Evolutionary conservation across 331 rosid species (phyloP).

Genomic region (Malus hybrid): DNA sequence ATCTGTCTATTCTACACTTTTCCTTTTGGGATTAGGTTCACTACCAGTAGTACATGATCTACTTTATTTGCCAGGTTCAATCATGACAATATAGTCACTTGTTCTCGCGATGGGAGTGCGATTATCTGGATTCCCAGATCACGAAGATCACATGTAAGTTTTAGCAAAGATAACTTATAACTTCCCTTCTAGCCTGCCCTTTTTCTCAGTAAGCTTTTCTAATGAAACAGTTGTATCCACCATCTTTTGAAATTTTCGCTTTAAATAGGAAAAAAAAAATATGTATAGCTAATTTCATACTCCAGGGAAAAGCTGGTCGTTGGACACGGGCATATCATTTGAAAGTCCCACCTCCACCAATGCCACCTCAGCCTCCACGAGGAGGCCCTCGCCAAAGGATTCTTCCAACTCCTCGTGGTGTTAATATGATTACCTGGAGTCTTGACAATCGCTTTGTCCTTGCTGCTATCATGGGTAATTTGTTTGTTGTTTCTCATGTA

Average conservation of each 20-base stretch:
- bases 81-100: slow-evolving; percentile 92
- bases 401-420: slow-evolving; percentile 99
- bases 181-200: slow-evolving; percentile 8
- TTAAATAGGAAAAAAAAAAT: not conserved
- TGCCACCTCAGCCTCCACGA: slow-evolving; percentile 87
- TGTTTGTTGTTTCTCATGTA: slow-evolving; percentile 9
- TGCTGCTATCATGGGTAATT: slow-evolving; percentile 97
- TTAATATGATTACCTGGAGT: slow-evolving; percentile 99
- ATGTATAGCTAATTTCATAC: slow-evolving; percentile 1
- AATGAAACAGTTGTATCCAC: not conserved
- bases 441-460: slow-evolving; percentile 98
- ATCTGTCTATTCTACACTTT: not conserved
- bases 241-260: not conserved
- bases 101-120: slow-evolving; percentile 99
- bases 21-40: not conserved
- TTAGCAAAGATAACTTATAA: slow-evolving; percentile 5
- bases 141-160: slow-evolving; percentile 82
- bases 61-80: slow-evolving; percentile 60
- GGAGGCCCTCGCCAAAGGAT: slow-evolving; percentile 98
- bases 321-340: slow-evolving; percentile 97
- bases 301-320: slow-evolving; percentile 88
- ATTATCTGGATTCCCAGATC: slow-evolving; percentile 95
- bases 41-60: slow-evolving; percentile 7
- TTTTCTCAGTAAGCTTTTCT: not conserved
- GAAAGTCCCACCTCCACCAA: slow-evolving; percentile 98